Base-by-base conservation (phyloP, 139 green algal genomes). In the Picochlorum sp. region DNA sequence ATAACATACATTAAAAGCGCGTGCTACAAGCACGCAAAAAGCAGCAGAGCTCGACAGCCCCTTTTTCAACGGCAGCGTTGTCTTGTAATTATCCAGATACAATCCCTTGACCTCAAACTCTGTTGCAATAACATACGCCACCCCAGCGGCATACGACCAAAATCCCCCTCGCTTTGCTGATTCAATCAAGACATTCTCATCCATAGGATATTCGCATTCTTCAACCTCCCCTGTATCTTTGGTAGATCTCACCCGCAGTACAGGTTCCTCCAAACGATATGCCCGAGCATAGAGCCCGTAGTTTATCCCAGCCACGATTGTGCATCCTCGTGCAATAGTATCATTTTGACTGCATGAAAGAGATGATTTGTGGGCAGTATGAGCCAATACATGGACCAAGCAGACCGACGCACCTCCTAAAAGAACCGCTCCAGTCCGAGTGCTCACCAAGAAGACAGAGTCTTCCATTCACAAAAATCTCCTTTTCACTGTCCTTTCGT, bases 401-500 rank as follows among this genome's bases (percentile, higher is more conserved):
- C 7, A 61, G 55, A 18, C 18, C 1, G n/a, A 24, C 58, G 45
- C 38, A 66, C 52, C 62, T 65, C 10, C 62, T 62, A 38, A 73
- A 61, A 3, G 58, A 50, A 6, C 76, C 76, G 9, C 62, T 67
- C 79, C 79, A 86, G 49, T 86, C 79, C 15, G 28, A 65, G 62
- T 91, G 85, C 65, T 91, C 85, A n/a, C 85, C 85, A 57, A 91
- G 79, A 6, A 91, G 52, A 66, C 80, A 88, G 2, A 91, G 54
- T 0, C 85, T 49, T 1, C 85, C 85, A 38, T 66, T 66, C 2
- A 91, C 85, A 60, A 88, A 87, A 15, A 91, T 45, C 24, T 86
- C 76, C 15, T 69, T 16, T 18, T 13, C 18, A n/a, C 16, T 54
- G 11, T 54, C 18, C 47, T 54, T 54, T 13, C 16, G 16, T 54